Percentiles rank a stretch among this genome's conserved stretches.
Evolutionary conservation across 2,329 filamentous ascomycete genomes (phyloP).

Genomic region (Penicillium sp.): DNA sequence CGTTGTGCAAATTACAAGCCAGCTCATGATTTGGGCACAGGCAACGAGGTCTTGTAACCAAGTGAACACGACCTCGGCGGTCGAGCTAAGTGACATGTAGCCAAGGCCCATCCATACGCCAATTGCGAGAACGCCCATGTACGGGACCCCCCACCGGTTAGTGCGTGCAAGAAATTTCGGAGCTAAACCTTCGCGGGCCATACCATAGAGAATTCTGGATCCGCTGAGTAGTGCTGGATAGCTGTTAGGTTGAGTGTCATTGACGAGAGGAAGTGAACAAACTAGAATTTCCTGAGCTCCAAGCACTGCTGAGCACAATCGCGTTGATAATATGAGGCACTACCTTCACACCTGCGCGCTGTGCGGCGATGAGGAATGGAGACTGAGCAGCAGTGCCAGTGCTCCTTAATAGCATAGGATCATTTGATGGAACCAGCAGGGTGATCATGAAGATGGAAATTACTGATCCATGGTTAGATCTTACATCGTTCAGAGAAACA

Average conservation of each 20-base stretch:
- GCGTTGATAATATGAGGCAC: slow-evolving; percentile 16
- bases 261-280: slow-evolving; percentile 8
- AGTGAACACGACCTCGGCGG: slow-evolving; percentile 57
- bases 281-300: slow-evolving; percentile 42
- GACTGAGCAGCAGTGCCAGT: slow-evolving; percentile 46
- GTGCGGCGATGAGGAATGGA: slow-evolving; percentile 43
- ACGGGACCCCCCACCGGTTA: slow-evolving; percentile 53
- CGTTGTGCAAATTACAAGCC: slow-evolving; percentile 57
- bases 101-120: slow-evolving; percentile 58
- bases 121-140: slow-evolving; percentile 52
- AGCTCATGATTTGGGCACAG: slow-evolving; percentile 45
- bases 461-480: slow-evolving; percentile 26
- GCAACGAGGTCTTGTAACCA: slow-evolving; percentile 63
- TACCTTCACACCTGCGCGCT: slow-evolving; percentile 37
- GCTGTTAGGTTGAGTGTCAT: background rate
- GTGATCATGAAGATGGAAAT: slow-evolving; percentile 52
- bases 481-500: background rate
- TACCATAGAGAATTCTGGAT: slow-evolving; percentile 36
- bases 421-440: slow-evolving; percentile 43
- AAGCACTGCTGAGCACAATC: slow-evolving; percentile 22
- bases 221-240: slow-evolving; percentile 24
- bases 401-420: slow-evolving; percentile 46
- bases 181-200: slow-evolving; percentile 36
- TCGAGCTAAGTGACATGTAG: slow-evolving; percentile 60
- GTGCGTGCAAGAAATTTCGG: slow-evolving; percentile 31